These are phyloP conservation scores for Aureobasidium zeae DNA, from an alignment of 2,329 filamentous ascomycete genomes.

Conservation along the genomic window DNA sequence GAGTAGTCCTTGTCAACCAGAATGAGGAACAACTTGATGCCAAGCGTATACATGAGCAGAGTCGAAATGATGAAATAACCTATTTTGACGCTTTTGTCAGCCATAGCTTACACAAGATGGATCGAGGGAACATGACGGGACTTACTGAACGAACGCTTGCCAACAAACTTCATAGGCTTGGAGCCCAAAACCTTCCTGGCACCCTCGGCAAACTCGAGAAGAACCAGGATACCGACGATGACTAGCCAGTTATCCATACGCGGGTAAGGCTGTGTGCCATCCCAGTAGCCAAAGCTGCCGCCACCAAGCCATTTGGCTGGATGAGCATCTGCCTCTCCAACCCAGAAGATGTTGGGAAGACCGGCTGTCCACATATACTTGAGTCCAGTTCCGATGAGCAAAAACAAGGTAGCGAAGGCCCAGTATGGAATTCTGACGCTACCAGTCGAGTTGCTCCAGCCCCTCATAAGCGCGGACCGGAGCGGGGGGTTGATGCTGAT, in stretches of 20 bases:
- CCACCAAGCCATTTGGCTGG: constrained; percentile 32
- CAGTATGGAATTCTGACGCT: constrained; percentile 24
- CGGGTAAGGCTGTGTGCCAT: constrained; percentile 29
- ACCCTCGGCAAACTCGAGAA: constrained; percentile 33
- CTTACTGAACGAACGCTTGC: constrained; percentile 38
- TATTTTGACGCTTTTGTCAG: not conserved
- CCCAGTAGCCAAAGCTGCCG: constrained; percentile 26
- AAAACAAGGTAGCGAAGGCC: constrained; percentile 27
- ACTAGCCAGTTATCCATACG: constrained; percentile 38
- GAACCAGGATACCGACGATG: constrained; percentile 34
- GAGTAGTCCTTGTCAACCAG: constrained; percentile 14
- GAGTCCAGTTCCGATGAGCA: constrained; percentile 31
- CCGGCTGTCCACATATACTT: constrained; percentile 38
- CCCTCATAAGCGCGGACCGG: constrained; percentile 22
- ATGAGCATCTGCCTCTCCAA: constrained; percentile 33
- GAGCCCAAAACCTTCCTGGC: constrained; percentile 31
- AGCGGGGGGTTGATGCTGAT: constrained; percentile 36
- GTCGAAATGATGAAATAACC: constrained; percentile 24
- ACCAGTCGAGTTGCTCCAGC: constrained; percentile 18
- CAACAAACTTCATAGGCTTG: constrained; percentile 31
- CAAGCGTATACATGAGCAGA: constrained; percentile 24
- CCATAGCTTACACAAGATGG: not conserved
- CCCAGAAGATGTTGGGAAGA: constrained; percentile 28
- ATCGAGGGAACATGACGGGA: constrained; percentile 13
- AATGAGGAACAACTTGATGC: constrained; percentile 25